Evolutionary conservation across 2,329 filamentous ascomycete species (phyloP).

Genomic region (Calonectria hongkongensis): DNA sequence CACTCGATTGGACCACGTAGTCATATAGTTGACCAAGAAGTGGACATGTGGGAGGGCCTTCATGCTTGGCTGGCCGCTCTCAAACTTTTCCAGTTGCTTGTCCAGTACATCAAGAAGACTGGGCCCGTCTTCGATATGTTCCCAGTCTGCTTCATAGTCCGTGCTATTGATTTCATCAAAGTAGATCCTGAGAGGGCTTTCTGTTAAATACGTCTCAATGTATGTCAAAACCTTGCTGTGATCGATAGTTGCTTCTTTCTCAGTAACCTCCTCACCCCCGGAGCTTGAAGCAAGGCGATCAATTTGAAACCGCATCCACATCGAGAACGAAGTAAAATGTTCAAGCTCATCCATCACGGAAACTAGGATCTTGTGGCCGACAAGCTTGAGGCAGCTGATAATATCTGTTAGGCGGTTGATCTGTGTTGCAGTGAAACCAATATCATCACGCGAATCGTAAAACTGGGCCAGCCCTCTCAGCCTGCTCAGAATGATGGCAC

Average conservation of each 20-base stretch:
- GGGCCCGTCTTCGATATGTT: constrained; percentile 65
- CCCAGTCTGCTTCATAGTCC: constrained; percentile 70
- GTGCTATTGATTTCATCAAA: constrained; percentile 71
- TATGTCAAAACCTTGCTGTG: constrained; percentile 84
- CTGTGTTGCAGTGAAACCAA: constrained; percentile 79
- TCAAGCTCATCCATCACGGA: constrained; percentile 85
- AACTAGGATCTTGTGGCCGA: constrained; percentile 83
- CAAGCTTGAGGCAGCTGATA: constrained; percentile 83
- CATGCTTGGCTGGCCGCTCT: constrained; percentile 66
- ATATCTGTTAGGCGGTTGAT: constrained; percentile 81
- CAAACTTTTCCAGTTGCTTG: constrained; percentile 68
- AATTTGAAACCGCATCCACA: constrained; percentile 90
- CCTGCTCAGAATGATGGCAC: constrained; percentile 86
- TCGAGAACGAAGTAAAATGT: constrained; percentile 85
- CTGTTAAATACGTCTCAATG: constrained; percentile 81
- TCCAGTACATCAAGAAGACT: constrained; percentile 69
- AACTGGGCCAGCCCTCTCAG: constrained; percentile 90
- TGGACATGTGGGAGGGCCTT: constrained; percentile 76
- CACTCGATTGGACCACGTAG: constrained; percentile 74
- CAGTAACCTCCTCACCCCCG: constrained; percentile 81
- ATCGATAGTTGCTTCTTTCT: constrained; percentile 86
- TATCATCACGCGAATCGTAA: constrained; percentile 78
- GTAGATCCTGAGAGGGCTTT: constrained; percentile 79
- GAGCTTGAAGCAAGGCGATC: constrained; percentile 81
- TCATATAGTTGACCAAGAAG: constrained; percentile 77